These are phyloP conservation scores for Ophiostoma quercus DNA, from an alignment of 2,329 filamentous ascomycete species.

Conservation along the genomic window DNA sequence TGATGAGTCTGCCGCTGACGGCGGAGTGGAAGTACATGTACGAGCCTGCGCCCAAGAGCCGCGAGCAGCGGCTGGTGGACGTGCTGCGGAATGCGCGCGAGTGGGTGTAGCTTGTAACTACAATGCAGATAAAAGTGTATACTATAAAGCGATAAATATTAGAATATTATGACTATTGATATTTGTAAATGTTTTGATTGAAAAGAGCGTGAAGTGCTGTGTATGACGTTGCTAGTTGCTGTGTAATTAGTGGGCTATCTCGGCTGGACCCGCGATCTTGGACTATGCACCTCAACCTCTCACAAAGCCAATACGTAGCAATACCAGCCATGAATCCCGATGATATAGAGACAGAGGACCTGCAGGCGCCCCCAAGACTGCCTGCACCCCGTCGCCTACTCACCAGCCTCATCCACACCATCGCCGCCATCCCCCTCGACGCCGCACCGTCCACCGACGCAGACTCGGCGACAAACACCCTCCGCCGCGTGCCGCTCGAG, in stretches of 20 bases:
- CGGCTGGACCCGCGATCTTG: background rate
- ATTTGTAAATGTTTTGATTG: background rate
- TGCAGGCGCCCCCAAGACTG: background rate
- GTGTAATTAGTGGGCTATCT: background rate
- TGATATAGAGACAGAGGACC: background rate
- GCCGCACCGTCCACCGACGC: background rate
- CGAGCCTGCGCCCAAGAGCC: constrained; percentile 65
- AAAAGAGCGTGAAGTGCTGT: background rate
- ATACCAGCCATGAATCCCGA: background rate
- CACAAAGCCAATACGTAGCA: background rate
- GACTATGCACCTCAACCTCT: background rate
- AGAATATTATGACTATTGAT: background rate
- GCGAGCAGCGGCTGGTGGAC: constrained; percentile 76
- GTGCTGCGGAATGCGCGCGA: constrained; percentile 61
- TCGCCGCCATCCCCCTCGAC: constrained; percentile 34
- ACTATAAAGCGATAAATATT: background rate
- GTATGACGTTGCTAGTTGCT: background rate
- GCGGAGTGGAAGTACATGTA: constrained; percentile 97
- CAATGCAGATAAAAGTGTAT: constrained; percentile 4
- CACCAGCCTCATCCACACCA: constrained; percentile 44
- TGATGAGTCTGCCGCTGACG: constrained; percentile 93
- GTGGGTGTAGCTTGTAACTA: constrained; percentile 48
- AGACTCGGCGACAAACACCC: constrained; percentile 32
- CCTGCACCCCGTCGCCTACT: constrained; percentile 42
- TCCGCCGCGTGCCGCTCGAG: constrained; percentile 36